These are phyloP conservation scores for Umbelopsis sp. DNA, from an alignment of 371 early-diverging fungal genomes.

Conservation along the genomic window DNA sequence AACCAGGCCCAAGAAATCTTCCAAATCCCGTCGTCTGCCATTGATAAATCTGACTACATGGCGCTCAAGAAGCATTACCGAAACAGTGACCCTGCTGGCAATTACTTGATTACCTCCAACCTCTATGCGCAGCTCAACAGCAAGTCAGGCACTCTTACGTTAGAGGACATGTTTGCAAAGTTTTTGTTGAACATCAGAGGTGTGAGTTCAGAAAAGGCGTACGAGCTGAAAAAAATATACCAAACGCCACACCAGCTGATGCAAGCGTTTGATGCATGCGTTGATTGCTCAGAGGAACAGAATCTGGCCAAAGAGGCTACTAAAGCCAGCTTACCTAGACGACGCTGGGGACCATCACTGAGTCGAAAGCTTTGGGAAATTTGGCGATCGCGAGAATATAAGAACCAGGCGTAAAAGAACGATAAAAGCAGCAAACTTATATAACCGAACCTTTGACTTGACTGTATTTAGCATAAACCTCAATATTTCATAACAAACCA, in stretches of 20 bases:
- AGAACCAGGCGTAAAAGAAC: no score
- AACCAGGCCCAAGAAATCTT: constrained; percentile 37
- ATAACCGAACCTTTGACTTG: no score
- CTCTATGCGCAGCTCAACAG: constrained; percentile 65
- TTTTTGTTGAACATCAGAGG: constrained; percentile 86
- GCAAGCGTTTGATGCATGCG: constrained; percentile 34
- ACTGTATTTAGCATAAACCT: no score
- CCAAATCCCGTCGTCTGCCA: constrained; percentile 58
- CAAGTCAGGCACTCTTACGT: constrained; percentile 67
- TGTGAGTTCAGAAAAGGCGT: constrained; percentile 82
- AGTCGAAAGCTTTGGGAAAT: constrained; percentile 60
- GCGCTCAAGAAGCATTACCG: constrained; percentile 50
- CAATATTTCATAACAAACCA: no score
- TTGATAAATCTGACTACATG: constrained; percentile 57
- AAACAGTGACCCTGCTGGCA: constrained; percentile 33
- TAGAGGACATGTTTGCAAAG: constrained; percentile 75
- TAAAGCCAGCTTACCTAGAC: constrained; percentile 39
- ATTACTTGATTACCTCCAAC: constrained; percentile 59
- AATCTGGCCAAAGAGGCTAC: constrained; percentile 35
- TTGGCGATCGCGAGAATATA: constrained; percentile 55
- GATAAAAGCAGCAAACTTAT: no score
- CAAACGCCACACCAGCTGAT: constrained; percentile 68
- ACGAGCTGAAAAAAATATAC: constrained; percentile 66
- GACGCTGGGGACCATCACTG: constrained; percentile 53
- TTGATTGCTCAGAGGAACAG: constrained; percentile 21